Evolutionary conservation across 164 flowering plant species (phyloP).

Genomic region (Stephania japonica): DNA sequence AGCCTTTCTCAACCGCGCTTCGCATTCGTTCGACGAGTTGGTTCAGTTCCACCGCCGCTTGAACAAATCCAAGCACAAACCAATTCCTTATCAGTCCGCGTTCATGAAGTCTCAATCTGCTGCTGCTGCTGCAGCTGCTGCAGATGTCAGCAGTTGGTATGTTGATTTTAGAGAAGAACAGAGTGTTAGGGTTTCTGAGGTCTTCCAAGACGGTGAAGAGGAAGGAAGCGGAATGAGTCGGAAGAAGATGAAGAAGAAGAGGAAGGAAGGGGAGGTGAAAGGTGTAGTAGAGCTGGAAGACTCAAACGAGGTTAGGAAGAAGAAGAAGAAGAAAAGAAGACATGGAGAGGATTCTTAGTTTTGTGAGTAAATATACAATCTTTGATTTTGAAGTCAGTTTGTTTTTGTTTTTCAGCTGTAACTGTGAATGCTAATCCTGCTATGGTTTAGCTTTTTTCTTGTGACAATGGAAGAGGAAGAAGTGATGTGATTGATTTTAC

Average conservation of each 20-base stretch:
- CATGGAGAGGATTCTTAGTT: background rate
- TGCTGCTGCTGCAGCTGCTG: background rate
- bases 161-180: background rate
- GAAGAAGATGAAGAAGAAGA: slow-evolving; percentile 8
- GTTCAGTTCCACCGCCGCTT: slow-evolving; percentile 22
- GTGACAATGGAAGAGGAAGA: background rate
- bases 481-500: too few relatives aligned
- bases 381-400: background rate
- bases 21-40: slow-evolving; percentile 27
- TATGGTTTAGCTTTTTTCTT: too few relatives aligned
- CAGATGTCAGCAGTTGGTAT: background rate
- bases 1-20: slow-evolving; percentile 22
- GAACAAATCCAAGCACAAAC: slow-evolving; percentile 1
- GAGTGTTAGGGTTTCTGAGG: background rate
- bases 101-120: background rate
- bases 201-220: background rate
- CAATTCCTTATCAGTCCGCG: background rate
- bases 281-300: background rate
- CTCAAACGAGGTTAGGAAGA: background rate
- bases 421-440: too few relatives aligned
- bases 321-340: slow-evolving; percentile 14
- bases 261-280: background rate
- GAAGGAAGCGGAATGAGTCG: background rate
- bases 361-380: background rate
- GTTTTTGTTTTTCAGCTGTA: too few relatives aligned